phyloP scores from a whole-genome alignment of 2,329 filamentous ascomycete genomes.

The Colletotrichum liaoningense region DNA sequence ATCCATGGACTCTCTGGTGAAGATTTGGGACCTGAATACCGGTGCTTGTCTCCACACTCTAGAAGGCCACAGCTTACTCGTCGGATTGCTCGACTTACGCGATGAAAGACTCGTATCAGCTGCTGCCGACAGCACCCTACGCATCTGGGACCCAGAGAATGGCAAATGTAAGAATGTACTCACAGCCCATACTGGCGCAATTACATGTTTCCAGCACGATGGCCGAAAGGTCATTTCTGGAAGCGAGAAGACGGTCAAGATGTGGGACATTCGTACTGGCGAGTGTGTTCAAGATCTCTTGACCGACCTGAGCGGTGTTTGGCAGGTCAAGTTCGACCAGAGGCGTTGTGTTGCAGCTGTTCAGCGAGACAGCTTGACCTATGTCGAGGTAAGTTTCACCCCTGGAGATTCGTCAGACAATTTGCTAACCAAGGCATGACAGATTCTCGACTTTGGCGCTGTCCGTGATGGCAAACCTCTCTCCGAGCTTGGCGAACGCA shows the following conservation, averaged over 20 bases:
- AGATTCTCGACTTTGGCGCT: conserved; percentile 98
- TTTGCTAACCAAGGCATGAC: neutral
- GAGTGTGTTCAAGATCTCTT: conserved; percentile 93
- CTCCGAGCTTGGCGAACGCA: conserved; percentile 82
- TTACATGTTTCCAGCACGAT: conserved; percentile 99
- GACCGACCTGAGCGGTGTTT: conserved; percentile 94
- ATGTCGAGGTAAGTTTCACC: conserved; percentile 82
- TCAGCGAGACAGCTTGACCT: conserved; percentile 91
- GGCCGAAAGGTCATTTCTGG: conserved; percentile 96
- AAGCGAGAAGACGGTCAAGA: conserved; percentile 94
- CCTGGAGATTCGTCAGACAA: neutral
- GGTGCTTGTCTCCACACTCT: conserved; percentile 88
- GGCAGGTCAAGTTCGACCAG: conserved; percentile 99
- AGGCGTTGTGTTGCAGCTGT: conserved; percentile 95
- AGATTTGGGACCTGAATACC: conserved; percentile 94
- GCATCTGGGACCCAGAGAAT: conserved; percentile 96
- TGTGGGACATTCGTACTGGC: conserved; percentile 96
- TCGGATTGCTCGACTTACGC: conserved; percentile 89
- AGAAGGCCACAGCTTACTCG: conserved; percentile 91
- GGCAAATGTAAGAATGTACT: conserved; percentile 91
- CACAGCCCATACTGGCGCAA: conserved; percentile 94
- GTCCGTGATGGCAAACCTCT: conserved; percentile 86
- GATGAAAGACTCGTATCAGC: conserved; percentile 93
- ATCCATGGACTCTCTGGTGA: conserved; percentile 98
- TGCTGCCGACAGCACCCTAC: conserved; percentile 92